Conservation (phyloP, 140 eudicot genomes). For the Stevia rebaudiana region DNA sequence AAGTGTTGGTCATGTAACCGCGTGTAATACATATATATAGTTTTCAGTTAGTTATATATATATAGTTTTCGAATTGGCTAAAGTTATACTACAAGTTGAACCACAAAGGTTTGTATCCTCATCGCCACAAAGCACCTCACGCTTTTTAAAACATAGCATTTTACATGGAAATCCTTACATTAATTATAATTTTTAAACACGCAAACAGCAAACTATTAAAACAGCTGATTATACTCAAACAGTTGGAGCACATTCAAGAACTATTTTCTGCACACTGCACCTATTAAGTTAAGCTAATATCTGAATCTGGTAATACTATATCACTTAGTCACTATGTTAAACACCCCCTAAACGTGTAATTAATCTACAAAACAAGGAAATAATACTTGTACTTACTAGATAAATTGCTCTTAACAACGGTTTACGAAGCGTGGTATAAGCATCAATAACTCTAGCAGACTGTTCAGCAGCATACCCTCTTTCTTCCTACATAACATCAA, state of each 20-base stretch:
- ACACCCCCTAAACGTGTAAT: not conserved
- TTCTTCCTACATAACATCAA: conserved; percentile 48
- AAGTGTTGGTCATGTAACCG: no score
- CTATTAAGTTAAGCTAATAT: not conserved
- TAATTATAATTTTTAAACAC: not conserved
- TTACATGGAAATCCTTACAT: not conserved
- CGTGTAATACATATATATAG: no score
- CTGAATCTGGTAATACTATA: not conserved
- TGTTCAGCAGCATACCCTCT: conserved; percentile 94
- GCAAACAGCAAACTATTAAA: not conserved
- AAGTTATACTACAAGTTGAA: no score
- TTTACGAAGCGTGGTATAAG: conserved; percentile 65
- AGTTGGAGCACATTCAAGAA: not conserved
- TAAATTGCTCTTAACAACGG: conserved; percentile 77
- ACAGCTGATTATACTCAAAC: not conserved
- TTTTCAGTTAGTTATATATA: no score
- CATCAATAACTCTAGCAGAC: conserved; percentile 80
- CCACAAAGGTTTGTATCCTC: no score
- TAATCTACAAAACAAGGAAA: not conserved
- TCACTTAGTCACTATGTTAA: not conserved
- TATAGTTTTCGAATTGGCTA: no score
- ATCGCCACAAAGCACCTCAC: no score
- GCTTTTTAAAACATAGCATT: not conserved
- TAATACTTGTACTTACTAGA: conserved; percentile 42
- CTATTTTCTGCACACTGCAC: not conserved